These are phyloP conservation scores for Tricholoma flavovirens DNA, from an alignment of 768 basidiomycete species.

Conservation along the genomic window DNA sequence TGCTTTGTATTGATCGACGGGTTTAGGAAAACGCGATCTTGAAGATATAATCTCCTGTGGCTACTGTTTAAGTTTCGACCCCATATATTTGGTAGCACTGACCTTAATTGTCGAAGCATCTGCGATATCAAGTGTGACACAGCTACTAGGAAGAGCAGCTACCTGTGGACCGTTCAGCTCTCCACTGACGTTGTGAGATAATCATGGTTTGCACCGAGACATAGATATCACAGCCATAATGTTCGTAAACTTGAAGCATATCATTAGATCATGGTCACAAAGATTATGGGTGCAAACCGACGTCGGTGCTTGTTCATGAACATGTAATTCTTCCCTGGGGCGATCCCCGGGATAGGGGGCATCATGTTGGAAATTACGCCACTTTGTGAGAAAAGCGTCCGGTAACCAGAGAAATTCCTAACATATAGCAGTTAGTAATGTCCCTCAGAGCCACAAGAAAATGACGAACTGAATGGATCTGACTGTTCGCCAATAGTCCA, in stretches of 20 bases:
- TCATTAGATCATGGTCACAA: background rate
- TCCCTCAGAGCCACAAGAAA: background rate
- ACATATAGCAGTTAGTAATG: background rate
- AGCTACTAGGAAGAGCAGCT: constrained; percentile 18
- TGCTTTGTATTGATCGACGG: constrained; percentile 37
- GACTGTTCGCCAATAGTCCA: constrained; percentile 19
- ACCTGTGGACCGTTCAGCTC: constrained; percentile 14
- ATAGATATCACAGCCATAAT: constrained; percentile 24
- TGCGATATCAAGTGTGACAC: constrained; percentile 25
- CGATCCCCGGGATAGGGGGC: constrained; percentile 23
- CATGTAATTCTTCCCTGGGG: constrained; percentile 24
- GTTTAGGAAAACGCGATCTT: constrained; percentile 53
- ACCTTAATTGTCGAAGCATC: constrained; percentile 40
- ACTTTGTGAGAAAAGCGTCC: constrained; percentile 21
- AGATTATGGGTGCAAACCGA: constrained; percentile 8
- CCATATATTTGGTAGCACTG: background rate
- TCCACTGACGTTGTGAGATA: background rate
- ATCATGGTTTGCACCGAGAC: constrained; percentile 23
- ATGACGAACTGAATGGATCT: constrained; percentile 24
- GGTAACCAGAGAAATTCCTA: constrained; percentile 30
- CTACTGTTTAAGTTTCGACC: background rate
- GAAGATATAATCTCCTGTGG: constrained; percentile 44
- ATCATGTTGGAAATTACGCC: constrained; percentile 21
- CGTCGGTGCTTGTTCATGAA: constrained; percentile 28
- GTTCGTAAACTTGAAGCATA: background rate